phyloP scores from a whole-genome alignment of 108 stramenopile species.

The Schizochytrium sp. region DNA sequence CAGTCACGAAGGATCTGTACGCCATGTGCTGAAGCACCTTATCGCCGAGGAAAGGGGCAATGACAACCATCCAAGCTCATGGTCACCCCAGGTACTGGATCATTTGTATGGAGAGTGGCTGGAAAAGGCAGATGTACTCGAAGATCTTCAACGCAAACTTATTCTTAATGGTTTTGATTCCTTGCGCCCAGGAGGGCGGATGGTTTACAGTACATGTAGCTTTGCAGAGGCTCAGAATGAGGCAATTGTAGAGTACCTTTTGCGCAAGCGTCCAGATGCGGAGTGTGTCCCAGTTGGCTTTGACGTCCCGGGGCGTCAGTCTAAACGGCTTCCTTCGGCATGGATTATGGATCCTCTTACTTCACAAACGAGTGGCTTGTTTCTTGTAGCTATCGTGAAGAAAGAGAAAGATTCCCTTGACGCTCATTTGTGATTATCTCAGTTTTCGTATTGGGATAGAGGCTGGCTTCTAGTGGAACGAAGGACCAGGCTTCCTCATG shows the following conservation, averaged over 20 bases:
- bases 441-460: too few relatives aligned
- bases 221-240: constrained; percentile 37
- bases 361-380: constrained; percentile 45
- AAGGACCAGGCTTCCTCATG: too few relatives aligned
- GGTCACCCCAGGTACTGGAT: background rate
- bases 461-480: too few relatives aligned
- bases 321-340: background rate
- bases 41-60: background rate
- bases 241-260: background rate
- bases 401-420: background rate
- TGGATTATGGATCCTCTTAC: background rate
- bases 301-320: background rate
- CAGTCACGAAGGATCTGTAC: constrained; percentile 55
- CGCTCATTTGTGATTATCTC: too few relatives aligned
- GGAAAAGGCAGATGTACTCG: background rate
- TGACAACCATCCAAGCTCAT: background rate
- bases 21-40: constrained; percentile 27
- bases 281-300: background rate
- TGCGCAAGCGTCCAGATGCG: background rate
- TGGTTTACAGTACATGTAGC: constrained; percentile 30
- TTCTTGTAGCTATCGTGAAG: constrained; percentile 7
- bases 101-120: background rate
- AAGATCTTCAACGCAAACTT: constrained; percentile 28
- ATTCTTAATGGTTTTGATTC: constrained; percentile 32
- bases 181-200: background rate